Conservation (phyloP, 2,329 filamentous ascomycete genomes). For the Epichloe sylvatica region DNA sequence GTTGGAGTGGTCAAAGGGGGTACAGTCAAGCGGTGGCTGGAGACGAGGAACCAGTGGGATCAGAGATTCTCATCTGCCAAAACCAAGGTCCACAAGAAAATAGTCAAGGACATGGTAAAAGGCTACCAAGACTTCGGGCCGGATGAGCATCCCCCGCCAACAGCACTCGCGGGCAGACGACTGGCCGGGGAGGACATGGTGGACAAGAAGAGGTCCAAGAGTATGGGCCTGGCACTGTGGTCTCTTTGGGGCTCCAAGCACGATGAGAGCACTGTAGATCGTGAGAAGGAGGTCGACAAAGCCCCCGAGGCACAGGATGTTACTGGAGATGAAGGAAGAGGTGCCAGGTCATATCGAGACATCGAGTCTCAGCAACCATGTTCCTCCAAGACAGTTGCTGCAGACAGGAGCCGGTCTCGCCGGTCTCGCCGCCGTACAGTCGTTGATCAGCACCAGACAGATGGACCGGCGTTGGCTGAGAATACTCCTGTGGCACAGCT, state of each 20-base stretch:
- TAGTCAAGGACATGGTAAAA: conserved; percentile 55
- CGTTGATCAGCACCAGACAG: conserved; percentile 37
- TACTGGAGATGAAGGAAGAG: conserved; percentile 27
- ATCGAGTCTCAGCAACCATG: conserved; percentile 24
- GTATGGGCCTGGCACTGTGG: conserved; percentile 71
- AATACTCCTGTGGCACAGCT: conserved; percentile 30
- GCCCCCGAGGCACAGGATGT: conserved; percentile 18
- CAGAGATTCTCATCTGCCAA: conserved; percentile 55
- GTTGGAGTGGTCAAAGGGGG: conserved; percentile 67
- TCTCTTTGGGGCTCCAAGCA: conserved; percentile 79
- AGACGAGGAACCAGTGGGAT: conserved; percentile 60
- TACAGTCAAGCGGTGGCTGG: conserved; percentile 73
- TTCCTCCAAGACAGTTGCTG: conserved; percentile 9
- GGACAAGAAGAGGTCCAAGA: conserved; percentile 44
- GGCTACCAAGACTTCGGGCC: conserved; percentile 58
- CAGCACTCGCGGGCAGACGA: conserved; percentile 62
- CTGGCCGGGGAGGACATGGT: conserved; percentile 28
- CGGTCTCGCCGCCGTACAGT: conserved; percentile 34
- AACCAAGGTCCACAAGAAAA: conserved; percentile 56
- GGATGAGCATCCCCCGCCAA: conserved; percentile 75
- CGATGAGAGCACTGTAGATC: conserved; percentile 57
- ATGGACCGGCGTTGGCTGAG: conserved; percentile 18
- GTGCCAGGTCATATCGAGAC: conserved; percentile 28
- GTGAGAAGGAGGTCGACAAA: conserved; percentile 38
- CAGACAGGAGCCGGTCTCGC: conserved; percentile 27